Conservation (phyloP, 371 early-diverging fungal genomes). For the Homolaphlyctis polyrhiza region DNA sequence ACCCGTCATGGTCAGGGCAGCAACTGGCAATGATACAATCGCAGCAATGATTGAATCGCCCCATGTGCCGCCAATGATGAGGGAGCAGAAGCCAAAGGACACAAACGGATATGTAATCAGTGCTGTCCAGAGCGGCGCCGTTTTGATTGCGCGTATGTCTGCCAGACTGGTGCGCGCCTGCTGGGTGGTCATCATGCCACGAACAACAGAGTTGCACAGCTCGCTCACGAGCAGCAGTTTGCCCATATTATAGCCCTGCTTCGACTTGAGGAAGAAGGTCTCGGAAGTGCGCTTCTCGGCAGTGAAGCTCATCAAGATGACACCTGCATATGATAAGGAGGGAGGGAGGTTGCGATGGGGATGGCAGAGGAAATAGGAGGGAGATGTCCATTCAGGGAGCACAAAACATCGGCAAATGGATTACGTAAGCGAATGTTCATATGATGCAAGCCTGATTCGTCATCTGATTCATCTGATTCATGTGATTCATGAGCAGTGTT, state of each 20-base stretch:
- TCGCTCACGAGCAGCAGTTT: conserved; percentile 36
- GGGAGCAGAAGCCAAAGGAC: conserved; percentile 15
- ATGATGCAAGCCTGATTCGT: too few relatives aligned
- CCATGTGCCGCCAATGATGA: conserved; percentile 28
- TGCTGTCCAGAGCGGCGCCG: conserved; percentile 41
- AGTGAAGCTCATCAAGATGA: conserved; percentile 28
- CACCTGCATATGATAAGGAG: too few relatives aligned
- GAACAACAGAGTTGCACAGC: conserved; percentile 26
- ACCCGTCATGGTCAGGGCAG: conserved; percentile 15
- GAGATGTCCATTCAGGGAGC: too few relatives aligned
- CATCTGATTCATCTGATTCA: too few relatives aligned
- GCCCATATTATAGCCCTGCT: conserved; percentile 34
- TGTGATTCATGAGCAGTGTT: too few relatives aligned
- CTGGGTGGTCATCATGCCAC: conserved; percentile 33
- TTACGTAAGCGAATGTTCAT: too few relatives aligned
- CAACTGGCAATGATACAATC: conserved; percentile 22
- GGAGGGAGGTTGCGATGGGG: too few relatives aligned
- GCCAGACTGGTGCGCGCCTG: conserved; percentile 57
- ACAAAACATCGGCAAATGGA: too few relatives aligned
- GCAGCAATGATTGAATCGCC: conserved; percentile 24
- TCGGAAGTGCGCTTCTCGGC: conserved; percentile 16
- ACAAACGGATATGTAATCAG: conserved; percentile 49
- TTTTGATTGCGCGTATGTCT: conserved; percentile 46
- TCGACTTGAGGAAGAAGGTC: conserved; percentile 32
- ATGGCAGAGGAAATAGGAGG: too few relatives aligned